Base-by-base conservation (phyloP, 805 yeast species). In the Kuraishia floccosa region DNA sequence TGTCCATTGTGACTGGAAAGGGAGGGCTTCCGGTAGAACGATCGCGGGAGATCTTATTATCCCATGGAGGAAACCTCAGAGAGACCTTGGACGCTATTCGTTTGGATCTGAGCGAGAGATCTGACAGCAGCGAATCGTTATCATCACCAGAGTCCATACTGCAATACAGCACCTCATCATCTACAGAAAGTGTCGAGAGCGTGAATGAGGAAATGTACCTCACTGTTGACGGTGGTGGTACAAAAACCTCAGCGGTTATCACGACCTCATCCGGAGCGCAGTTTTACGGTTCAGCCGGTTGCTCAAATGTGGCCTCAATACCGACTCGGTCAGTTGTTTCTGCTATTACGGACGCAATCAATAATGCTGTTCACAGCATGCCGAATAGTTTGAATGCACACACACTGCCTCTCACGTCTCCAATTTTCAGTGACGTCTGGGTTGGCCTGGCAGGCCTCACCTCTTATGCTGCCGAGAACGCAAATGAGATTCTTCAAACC, bases 221-320 rank as follows among this genome's bases (percentile, higher is more conserved):
- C 16, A 30, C 35, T 4, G 35, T 44, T 17, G 49, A 44, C 30
- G 49, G 44, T n/a, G 49, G 49, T n/a, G 49, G 49, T 5, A 34
- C 47, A 17, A 41, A 41, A 23, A 40, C 46, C 17, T 27, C 39
- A 6, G 45, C 40, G 5, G 39, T 35, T 5, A 33, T 43, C 17
- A 34, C 34, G 16, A 30, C 29, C 11, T 16, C 36, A 3, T 18
- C 30, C 13, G 44, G 43, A 6, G 16, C 23, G 9, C 28, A 31
- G 11, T 31, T 30, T 13, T 17, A 27, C 2, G 39, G 41, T 4
- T 24, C n/a, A 7, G 29, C 32, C 10, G 47, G 42, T n/a, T 22
- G 42, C 10, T 32, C 42, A 12, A 43, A 39, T 21, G 30, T 10
- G 22, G n/a, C n/a, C n/a, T n/a, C n/a, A n/a, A n/a, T n/a, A n/a